Percentiles rank a stretch among this genome's conserved stretches.
Evolutionary conservation across 164 flowering plant genomes (phyloP).

Genomic region (Dillenia turbinata): DNA sequence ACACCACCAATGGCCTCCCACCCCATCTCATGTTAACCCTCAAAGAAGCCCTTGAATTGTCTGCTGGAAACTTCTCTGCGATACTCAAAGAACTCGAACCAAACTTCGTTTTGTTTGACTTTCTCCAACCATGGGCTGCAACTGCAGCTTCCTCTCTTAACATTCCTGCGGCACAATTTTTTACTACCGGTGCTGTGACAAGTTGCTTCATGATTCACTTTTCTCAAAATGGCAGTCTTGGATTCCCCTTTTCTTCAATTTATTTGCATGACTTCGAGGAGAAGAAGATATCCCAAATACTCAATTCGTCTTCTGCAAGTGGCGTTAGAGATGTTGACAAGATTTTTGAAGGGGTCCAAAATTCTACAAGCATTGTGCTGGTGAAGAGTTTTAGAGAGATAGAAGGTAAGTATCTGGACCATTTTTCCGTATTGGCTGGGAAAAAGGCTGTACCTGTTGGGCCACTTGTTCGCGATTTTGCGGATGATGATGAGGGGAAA

Average conservation of each 20-base stretch:
- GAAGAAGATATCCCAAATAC: too few relatives aligned
- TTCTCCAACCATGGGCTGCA: slow-evolving; percentile 7
- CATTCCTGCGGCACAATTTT: neutral
- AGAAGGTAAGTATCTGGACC: slow-evolving; percentile 13
- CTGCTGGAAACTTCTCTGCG: neutral
- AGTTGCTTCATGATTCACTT: neutral
- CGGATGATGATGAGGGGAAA: neutral
- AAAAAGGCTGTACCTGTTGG: slow-evolving; percentile 1
- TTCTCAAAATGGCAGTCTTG: neutral
- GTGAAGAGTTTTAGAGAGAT: slow-evolving; percentile 6
- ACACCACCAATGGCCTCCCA: slow-evolving; percentile 17
- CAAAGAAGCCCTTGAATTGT: neutral
- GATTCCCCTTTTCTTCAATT: neutral
- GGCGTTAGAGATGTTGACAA: too few relatives aligned
- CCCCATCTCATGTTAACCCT: slow-evolving; percentile 13
- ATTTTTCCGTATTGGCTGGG: neutral
- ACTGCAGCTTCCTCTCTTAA: neutral
- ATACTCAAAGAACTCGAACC: slow-evolving; percentile 1
- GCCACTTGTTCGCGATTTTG: neutral
- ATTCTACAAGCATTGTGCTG: slow-evolving; percentile 3
- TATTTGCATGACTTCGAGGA: too few relatives aligned
- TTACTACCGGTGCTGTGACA: neutral
- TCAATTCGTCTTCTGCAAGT: neutral
- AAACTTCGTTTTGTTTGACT: slow-evolving; percentile 10
- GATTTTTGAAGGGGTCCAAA: neutral